Evolutionary conservation across 306 rosid species (phyloP), one percentile per base, ranked within the genome.

Genomic region (Erythrophleum fordii): DNA sequence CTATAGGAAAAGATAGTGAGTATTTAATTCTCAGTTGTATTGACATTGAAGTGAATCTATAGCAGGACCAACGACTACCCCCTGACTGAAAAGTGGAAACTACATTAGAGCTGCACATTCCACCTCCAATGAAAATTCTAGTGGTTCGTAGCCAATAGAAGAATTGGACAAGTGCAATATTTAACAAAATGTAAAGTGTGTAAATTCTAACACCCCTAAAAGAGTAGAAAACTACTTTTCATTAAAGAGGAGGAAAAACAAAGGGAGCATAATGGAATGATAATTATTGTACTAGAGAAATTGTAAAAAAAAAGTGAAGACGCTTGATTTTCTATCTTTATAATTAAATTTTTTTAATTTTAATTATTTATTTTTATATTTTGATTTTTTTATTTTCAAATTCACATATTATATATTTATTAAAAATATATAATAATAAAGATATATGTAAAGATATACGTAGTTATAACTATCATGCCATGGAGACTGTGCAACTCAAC

Each of bases 51-150:
- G 69, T 7, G 8, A 17, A 34, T 64, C 45, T 8, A 64, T 18
- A 64, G 46, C 25, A 34, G 69, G 11, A 23, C 26, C 71, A 34
- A 37, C 69, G 7, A 51, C 56, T 18, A 53, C 5, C 22, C 28
- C 28, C 71, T 35, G 48, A 65, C 7, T 65, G 46, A 2, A 65
- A 65, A 65, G 46, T 65, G 48, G 71, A 65, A 66, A 66, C n/a
- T n/a, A n/a, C 17, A 20, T 39, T 20, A 66, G n/a, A 37, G 49
- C 14, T n/a, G 29, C 49, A 76, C 34, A 23, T 44, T 26, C 42
- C 64, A 26, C 12, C 41, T 61, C 41, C 42, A 11, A 60, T 41
- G 37, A 71, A 68, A n/a, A 84, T 69, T 75, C 60, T 37, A 59
- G 41, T 8, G 55, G 48, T 35, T 26, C 45, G 64, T 75, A 6